Percentiles rank a stretch among this genome's conserved stretches.
Evolutionary conservation across 352 stramenopile species (phyloP).

Genomic region (Globisporangium canariense): DNA sequence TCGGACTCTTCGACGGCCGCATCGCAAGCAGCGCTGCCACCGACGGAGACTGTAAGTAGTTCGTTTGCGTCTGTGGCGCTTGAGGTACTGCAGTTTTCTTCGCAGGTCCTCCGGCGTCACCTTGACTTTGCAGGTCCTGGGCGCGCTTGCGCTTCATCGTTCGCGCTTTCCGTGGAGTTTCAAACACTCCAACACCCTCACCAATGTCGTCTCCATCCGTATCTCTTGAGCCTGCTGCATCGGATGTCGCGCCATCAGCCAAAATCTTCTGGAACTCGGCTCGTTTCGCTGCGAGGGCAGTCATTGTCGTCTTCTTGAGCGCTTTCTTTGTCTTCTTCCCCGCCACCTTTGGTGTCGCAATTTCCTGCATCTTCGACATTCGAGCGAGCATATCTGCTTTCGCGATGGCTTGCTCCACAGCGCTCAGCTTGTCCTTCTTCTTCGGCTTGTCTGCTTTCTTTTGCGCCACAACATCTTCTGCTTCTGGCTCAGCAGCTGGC

Average conservation of each 20-base stretch:
- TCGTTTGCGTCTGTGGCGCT: neutral
- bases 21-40: conserved; percentile 20
- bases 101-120: neutral
- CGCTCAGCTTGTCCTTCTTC: conserved; percentile 31
- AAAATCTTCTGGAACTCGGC: conserved; percentile 46
- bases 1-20: conserved; percentile 21
- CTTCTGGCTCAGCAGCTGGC: conserved; percentile 6
- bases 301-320: conserved; percentile 29
- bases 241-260: conserved; percentile 13
- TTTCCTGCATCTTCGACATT: conserved; percentile 56
- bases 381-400: conserved; percentile 49
- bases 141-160: conserved; percentile 27
- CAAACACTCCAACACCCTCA: conserved; percentile 20
- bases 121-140: conserved; percentile 11
- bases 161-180: conserved; percentile 29
- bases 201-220: conserved; percentile 13
- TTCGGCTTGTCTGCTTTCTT: conserved; percentile 12
- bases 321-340: conserved; percentile 45
- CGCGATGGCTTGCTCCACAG: conserved; percentile 40
- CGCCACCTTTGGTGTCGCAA: conserved; percentile 62
- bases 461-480: neutral
- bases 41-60: conserved; percentile 17
- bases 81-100: conserved; percentile 4
- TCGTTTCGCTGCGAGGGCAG: conserved; percentile 35
- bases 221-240: neutral